phyloP scores from a whole-genome alignment of 2,329 filamentous ascomycete genomes.

The Knufia petricola region DNA sequence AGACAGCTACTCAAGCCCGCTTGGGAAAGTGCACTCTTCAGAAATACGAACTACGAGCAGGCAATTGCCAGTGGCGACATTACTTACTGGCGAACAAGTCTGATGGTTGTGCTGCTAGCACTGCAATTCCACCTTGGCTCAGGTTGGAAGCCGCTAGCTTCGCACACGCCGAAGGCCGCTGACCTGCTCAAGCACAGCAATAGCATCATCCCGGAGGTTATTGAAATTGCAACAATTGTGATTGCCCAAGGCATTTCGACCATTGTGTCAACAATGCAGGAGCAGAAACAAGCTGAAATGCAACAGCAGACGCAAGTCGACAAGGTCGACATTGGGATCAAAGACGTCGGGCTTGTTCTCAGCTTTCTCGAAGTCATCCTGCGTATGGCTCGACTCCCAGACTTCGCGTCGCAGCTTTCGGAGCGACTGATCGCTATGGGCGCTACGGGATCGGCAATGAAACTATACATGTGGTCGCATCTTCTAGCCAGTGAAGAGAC shows the following conservation, averaged over 20 bases:
- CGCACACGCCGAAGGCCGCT: slow-evolving; percentile 27
- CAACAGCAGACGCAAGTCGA: slow-evolving; percentile 6
- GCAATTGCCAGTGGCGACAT: slow-evolving; percentile 48
- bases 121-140: slow-evolving; percentile 46
- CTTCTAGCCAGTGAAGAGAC: slow-evolving; percentile 58
- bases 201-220: slow-evolving; percentile 44
- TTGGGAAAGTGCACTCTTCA: slow-evolving; percentile 51
- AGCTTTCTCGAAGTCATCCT: slow-evolving; percentile 80
- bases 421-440: slow-evolving; percentile 57
- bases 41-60: slow-evolving; percentile 49
- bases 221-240: slow-evolving; percentile 70
- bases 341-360: slow-evolving; percentile 78
- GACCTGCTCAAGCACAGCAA: slow-evolving; percentile 31
- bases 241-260: slow-evolving; percentile 75
- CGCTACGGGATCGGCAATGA: slow-evolving; percentile 69
- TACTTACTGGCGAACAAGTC: slow-evolving; percentile 69
- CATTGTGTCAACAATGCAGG: slow-evolving; percentile 72
- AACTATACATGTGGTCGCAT: slow-evolving; percentile 90
- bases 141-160: slow-evolving; percentile 25
- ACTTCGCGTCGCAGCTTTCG: slow-evolving; percentile 61
- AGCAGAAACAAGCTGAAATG: slow-evolving; percentile 44
- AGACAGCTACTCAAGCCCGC: slow-evolving; percentile 46
- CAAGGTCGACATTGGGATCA: slow-evolving; percentile 47
- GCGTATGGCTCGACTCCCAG: slow-evolving; percentile 64
- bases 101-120: slow-evolving; percentile 76